phyloP scores from a whole-genome alignment of 2,329 filamentous ascomycete species.

The Ophiostoma ips region DNA sequence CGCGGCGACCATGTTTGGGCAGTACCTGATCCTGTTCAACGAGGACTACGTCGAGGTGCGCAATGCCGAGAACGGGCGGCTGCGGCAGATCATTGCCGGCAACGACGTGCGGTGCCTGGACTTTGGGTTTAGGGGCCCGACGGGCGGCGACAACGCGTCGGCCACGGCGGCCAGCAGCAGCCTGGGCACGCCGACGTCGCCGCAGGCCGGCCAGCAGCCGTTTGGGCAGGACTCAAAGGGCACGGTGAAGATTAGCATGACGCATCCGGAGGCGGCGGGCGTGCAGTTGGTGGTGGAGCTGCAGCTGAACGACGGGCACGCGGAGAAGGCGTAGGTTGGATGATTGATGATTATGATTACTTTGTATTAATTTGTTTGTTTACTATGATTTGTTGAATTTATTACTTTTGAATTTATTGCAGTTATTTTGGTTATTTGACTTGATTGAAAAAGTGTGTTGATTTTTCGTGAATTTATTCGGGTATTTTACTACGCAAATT shows the following conservation, averaged over 20 bases:
- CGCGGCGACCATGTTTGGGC: conserved; percentile 75
- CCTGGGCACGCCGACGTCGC: conserved; percentile 14
- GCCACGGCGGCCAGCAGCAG: conserved; percentile 13
- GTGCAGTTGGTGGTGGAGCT: conserved; percentile 86
- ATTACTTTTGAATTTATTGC: neutral
- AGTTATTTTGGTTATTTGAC: neutral
- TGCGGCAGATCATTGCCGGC: conserved; percentile 89
- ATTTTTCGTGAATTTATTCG: too few relatives aligned
- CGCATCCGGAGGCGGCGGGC: conserved; percentile 74
- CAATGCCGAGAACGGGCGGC: conserved; percentile 86
- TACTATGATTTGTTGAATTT: neutral
- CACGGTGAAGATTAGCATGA: conserved; percentile 89
- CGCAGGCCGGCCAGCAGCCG: conserved; percentile 17
- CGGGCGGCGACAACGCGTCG: conserved; percentile 27
- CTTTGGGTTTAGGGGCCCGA: conserved; percentile 56
- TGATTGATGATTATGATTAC: neutral
- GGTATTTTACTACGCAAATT: too few relatives aligned
- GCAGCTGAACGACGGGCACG: conserved; percentile 75
- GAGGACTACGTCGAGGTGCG: conserved; percentile 94
- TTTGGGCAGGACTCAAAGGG: conserved; percentile 39
- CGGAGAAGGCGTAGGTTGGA: neutral
- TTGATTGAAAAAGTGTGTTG: too few relatives aligned
- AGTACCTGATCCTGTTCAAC: conserved; percentile 87
- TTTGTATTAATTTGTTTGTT: neutral
- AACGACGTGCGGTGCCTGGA: conserved; percentile 83